phyloP scores from a whole-genome alignment of 345 rosid genomes.

The Salix koriyanagi region DNA sequence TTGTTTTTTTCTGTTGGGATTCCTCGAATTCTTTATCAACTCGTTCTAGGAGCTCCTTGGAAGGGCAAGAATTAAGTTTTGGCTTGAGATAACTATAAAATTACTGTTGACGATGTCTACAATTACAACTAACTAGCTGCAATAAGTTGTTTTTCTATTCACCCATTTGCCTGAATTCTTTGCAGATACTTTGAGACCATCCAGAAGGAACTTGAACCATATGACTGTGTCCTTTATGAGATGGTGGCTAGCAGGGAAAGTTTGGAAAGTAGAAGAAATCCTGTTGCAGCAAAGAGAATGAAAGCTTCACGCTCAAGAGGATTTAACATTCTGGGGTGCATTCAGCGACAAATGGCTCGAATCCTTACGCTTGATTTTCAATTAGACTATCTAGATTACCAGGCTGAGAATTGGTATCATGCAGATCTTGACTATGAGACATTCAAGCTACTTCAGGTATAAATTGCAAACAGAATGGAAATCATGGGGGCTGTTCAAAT shows the following conservation, averaged over 20 bases:
- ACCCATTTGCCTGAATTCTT: background rate
- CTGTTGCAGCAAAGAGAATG: conserved; percentile 43
- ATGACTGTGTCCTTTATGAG: conserved; percentile 89
- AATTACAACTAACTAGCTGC: background rate
- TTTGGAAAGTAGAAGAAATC: conserved; percentile 55
- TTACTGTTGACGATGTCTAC: background rate
- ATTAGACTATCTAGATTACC: conserved; percentile 78
- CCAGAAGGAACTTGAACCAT: conserved; percentile 74
- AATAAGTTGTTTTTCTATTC: background rate
- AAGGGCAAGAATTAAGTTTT: background rate
- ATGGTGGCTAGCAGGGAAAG: conserved; percentile 88
- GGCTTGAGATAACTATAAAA: background rate
- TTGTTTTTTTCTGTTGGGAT: background rate
- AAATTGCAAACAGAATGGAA: background rate
- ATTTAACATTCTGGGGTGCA: conserved; percentile 69
- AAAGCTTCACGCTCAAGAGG: conserved; percentile 61
- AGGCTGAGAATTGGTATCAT: conserved; percentile 76
- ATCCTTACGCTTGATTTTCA: conserved; percentile 77
- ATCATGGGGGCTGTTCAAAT: background rate
- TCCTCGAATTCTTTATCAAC: background rate
- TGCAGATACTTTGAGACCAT: conserved; percentile 72
- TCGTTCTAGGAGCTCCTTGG: background rate
- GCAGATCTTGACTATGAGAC: conserved; percentile 98
- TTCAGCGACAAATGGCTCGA: conserved; percentile 85
- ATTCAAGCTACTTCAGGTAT: conserved; percentile 87